phyloP scores from a whole-genome alignment of 192 early-diverging fungal species.

The Coemansia sp. region DNA sequence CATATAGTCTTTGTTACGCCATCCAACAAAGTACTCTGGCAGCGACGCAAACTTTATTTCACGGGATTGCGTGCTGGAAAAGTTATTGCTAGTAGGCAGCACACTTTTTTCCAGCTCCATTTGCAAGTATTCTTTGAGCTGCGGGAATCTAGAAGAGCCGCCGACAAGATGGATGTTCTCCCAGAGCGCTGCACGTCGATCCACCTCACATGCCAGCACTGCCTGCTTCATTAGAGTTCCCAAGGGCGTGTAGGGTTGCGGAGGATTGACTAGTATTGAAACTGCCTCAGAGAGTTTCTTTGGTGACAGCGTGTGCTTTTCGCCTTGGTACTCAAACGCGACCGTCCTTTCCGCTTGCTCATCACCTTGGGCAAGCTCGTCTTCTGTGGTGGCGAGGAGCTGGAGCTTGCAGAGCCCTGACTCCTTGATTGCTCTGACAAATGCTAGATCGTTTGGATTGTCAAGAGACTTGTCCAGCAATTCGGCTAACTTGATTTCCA shows the following conservation, averaged over 20 bases:
- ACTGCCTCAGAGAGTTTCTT: conserved; percentile 18
- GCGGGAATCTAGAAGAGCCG: conserved; percentile 59
- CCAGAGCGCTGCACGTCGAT: conserved; percentile 77
- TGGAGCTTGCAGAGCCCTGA: conserved; percentile 40
- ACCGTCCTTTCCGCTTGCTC: too few species aligned
- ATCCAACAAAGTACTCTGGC: conserved; percentile 83
- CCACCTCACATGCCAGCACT: conserved; percentile 63
- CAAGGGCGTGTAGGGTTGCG: conserved; percentile 31
- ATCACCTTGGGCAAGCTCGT: too few species aligned
- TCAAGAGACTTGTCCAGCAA: conserved; percentile 62
- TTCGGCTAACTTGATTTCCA: too few species aligned
- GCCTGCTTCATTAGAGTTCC: conserved; percentile 60
- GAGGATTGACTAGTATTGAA: conserved; percentile 72
- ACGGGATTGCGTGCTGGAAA: conserved; percentile 80
- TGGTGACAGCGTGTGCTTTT: conserved; percentile 36
- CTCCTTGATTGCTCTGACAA: conserved; percentile 57
- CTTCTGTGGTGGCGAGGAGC: too few species aligned
- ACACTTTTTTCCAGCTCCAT: conserved; percentile 63
- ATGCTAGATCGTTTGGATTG: too few species aligned
- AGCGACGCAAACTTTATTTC: conserved; percentile 74
- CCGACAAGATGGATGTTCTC: conserved; percentile 84
- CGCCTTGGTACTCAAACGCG: conserved; percentile 61
- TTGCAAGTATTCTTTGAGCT: conserved; percentile 54
- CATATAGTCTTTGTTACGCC: conserved; percentile 66
- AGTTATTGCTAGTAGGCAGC: conserved; percentile 76